phyloP scores from a whole-genome alignment of 1,284 basidiomycete species.

The Ustilago bromivora region DNA sequence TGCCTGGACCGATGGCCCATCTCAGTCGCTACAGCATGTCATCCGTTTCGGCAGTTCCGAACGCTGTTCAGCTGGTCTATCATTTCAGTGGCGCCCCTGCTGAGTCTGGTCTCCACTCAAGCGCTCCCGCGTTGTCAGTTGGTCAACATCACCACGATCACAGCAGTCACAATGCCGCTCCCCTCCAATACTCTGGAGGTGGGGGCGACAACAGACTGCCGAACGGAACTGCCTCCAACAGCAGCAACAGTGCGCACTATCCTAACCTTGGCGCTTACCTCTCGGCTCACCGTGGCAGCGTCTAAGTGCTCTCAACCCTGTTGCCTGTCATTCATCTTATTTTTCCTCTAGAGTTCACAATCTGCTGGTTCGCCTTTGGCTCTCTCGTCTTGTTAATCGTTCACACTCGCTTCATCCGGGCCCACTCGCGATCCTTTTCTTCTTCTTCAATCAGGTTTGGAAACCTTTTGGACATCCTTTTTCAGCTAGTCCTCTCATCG shows the following conservation, averaged over 20 bases:
- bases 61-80: constrained; percentile 13
- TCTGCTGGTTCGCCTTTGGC: not conserved
- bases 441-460: not conserved
- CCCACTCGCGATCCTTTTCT: not conserved
- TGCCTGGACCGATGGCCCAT: constrained; percentile 29
- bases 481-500: not conserved
- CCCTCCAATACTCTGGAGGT: constrained; percentile 22
- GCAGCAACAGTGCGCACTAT: constrained; percentile 14
- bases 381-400: constrained; percentile 3
- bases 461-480: not conserved
- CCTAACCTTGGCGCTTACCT: constrained; percentile 53
- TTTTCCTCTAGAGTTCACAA: not conserved
- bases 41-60: constrained; percentile 24
- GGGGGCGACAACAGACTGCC: constrained; percentile 17
- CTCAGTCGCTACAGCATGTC: constrained; percentile 48
- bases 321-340: not conserved
- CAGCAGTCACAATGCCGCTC: constrained; percentile 15
- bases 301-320: constrained; percentile 8
- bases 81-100: constrained; percentile 19
- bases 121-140: not conserved
- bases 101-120: not conserved
- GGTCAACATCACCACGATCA: constrained; percentile 17
- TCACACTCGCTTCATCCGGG: not conserved
- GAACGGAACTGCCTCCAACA: constrained; percentile 7
- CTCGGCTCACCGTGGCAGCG: constrained; percentile 55